Conservation (phyloP, 257 asterid species). For the Henckelia pumila region DNA sequence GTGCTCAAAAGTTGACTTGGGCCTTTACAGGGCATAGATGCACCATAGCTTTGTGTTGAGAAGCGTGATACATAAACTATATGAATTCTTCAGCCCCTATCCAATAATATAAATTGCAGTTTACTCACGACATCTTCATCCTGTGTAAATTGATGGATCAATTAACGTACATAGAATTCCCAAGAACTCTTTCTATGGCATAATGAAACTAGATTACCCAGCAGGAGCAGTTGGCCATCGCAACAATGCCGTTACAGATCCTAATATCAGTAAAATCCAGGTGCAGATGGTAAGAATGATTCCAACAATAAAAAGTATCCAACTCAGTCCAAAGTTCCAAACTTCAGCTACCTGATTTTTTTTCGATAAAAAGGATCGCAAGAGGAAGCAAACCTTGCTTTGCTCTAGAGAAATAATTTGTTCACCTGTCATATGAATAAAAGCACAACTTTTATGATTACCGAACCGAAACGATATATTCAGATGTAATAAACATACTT, state of each 20-base stretch:
- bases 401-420: constrained; percentile 75
- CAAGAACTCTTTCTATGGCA: constrained; percentile 20
- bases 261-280: constrained; percentile 41
- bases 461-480: constrained; percentile 8
- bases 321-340: constrained; percentile 19
- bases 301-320: constrained; percentile 9
- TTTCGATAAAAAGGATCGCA: constrained; percentile 73
- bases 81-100: background rate
- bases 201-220: constrained; percentile 53
- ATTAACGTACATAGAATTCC: constrained; percentile 26
- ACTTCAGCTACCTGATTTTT: constrained; percentile 52
- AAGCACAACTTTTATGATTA: constrained; percentile 3
- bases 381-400: constrained; percentile 91
- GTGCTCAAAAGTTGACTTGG: background rate
- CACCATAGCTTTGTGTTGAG: background rate
- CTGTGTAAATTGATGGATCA: constrained; percentile 39
- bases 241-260: constrained; percentile 78
- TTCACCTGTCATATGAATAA: constrained; percentile 50
- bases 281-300: constrained; percentile 9
- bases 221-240: constrained; percentile 99
- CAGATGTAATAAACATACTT: constrained; percentile 7
- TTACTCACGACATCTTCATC: constrained; percentile 98
- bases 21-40: background rate
- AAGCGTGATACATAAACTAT: background rate
- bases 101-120: constrained; percentile 6